A percentile compares a stretch with the other conserved stretches of the same genome.
Evolutionary conservation across 371 early-diverging fungal species (phyloP).

Genomic region (Parasitella parasitica): DNA sequence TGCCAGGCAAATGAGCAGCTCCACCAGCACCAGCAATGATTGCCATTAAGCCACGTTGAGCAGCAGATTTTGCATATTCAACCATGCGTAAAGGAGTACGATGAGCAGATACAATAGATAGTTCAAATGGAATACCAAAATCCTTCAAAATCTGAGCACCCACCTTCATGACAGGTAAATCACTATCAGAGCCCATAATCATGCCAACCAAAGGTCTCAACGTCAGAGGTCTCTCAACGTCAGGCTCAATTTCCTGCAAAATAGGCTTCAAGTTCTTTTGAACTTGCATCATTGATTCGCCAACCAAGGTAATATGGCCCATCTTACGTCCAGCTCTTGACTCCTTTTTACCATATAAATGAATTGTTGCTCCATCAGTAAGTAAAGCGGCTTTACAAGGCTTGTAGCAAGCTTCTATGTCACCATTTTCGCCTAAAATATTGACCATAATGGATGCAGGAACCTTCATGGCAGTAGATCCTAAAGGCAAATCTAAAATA

Average conservation of each 20-base stretch:
- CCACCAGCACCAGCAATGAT: slow-evolving; percentile 98
- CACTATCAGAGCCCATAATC: slow-evolving; percentile 98
- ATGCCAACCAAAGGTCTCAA: slow-evolving; percentile 84
- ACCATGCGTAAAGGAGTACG: slow-evolving; percentile 93
- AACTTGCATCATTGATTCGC: slow-evolving; percentile 75
- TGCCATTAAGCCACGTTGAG: slow-evolving; percentile 86
- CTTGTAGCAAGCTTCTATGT: slow-evolving; percentile 58
- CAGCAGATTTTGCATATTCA: slow-evolving; percentile 86
- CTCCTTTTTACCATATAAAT: slow-evolving; percentile 91
- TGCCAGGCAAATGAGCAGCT: slow-evolving; percentile 97
- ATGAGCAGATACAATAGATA: slow-evolving; percentile 95
- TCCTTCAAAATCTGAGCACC: slow-evolving; percentile 85
- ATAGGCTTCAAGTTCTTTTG: slow-evolving; percentile 64
- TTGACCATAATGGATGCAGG: slow-evolving; percentile 93
- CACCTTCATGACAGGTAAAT: slow-evolving; percentile 91
- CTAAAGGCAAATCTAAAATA: slow-evolving; percentile 90
- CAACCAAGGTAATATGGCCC: slow-evolving; percentile 95
- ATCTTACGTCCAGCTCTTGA: slow-evolving; percentile 91
- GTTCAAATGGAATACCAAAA: slow-evolving; percentile 91
- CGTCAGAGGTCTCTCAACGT: slow-evolving; percentile 43
- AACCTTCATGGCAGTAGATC: slow-evolving; percentile 87
- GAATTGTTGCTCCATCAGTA: slow-evolving; percentile 86
- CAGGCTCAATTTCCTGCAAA: slow-evolving; percentile 62
- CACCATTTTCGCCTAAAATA: slow-evolving; percentile 74
- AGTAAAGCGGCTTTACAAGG: slow-evolving; percentile 71